These are phyloP conservation scores for Trypanosoma theileri DNA, from an alignment of 208 protist species.

Conservation along the genomic window DNA sequence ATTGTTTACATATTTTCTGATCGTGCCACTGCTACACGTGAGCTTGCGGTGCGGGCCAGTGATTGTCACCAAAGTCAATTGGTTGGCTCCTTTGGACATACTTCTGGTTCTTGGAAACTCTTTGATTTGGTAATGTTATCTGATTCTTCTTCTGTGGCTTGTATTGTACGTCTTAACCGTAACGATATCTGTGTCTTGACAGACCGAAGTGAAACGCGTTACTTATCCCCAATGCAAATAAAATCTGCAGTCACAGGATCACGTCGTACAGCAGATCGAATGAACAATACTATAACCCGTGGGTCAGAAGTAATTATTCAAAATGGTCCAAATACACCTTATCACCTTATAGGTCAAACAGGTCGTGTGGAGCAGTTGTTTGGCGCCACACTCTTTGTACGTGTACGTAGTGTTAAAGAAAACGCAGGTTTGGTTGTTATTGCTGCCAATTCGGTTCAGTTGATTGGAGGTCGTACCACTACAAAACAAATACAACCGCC, in stretches of 20 bases:
- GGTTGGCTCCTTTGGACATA: constrained; percentile 63
- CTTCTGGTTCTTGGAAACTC: constrained; percentile 60
- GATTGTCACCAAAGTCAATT: constrained; percentile 89
- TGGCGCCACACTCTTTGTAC: constrained; percentile 80
- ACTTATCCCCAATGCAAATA: constrained; percentile 68
- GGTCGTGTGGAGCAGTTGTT: constrained; percentile 86
- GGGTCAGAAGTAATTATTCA: constrained; percentile 79
- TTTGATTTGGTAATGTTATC: constrained; percentile 83
- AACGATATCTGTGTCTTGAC: constrained; percentile 81
- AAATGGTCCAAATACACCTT: constrained; percentile 52
- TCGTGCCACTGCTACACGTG: constrained; percentile 46
- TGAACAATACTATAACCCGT: constrained; percentile 74
- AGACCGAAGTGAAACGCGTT: constrained; percentile 73
- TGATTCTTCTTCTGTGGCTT: constrained; percentile 68
- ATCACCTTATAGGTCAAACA: constrained; percentile 65
- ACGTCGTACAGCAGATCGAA: constrained; percentile 66
- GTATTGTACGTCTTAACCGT: constrained; percentile 68
- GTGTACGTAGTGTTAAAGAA: constrained; percentile 56
- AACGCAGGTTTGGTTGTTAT: constrained; percentile 81
- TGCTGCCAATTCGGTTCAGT: constrained; percentile 57
- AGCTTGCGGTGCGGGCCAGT: constrained; percentile 76
- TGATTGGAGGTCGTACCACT: constrained; percentile 74
- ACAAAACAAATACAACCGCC: constrained; percentile 42
- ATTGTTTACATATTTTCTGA: constrained; percentile 81
- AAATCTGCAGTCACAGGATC: constrained; percentile 47